Base-by-base conservation (phyloP, 140 eudicot genomes). In the Anethum foeniculum region DNA sequence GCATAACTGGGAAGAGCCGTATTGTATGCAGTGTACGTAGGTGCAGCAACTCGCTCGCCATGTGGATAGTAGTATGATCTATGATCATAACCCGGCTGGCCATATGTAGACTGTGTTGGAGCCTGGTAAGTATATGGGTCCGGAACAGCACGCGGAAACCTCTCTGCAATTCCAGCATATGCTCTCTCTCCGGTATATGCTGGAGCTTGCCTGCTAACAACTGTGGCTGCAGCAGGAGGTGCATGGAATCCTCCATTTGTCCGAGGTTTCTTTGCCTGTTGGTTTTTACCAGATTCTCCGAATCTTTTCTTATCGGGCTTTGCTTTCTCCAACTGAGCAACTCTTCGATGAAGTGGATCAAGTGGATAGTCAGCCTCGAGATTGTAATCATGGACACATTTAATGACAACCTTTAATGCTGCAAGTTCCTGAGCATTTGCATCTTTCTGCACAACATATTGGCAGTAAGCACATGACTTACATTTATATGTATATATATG, bases 281-380 rank as follows among this genome's bases (percentile, higher is more conserved):
- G 75, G 6, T 39, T 84, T 69, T 76, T 86, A 46, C 80, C 81
- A 21, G 86, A 36, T 47, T 77, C 85, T 3, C 30, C 85, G n/a
- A 69, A 28, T 77, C 90, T 85, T 38, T 82, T 90, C 69, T 56
- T 76, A 64, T 80, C 91, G 1, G 80, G 77, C 49, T 78, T 87
- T 23, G 82, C 71, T 44, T 85, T 85, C 78, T 80, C 90, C 77
- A 90, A 85, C 86, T 90, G 93, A 47, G 77, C 72, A 16, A 82
- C 85, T 77, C 93, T 81, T 82, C 80, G 75, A 19, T 82, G 78
- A 69, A 90, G 89, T 64, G 91, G 85, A 30, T 87, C 91, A 36
- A 90, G 90, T 25, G 91, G 91, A 85, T 90, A 87, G 9, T 81
- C 86, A 28, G 85, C 84, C 80, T 87, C 87, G 6, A 90, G 88